Base-by-base conservation (phyloP, 2,329 filamentous ascomycete genomes). In the Monosporascus sp. region DNA sequence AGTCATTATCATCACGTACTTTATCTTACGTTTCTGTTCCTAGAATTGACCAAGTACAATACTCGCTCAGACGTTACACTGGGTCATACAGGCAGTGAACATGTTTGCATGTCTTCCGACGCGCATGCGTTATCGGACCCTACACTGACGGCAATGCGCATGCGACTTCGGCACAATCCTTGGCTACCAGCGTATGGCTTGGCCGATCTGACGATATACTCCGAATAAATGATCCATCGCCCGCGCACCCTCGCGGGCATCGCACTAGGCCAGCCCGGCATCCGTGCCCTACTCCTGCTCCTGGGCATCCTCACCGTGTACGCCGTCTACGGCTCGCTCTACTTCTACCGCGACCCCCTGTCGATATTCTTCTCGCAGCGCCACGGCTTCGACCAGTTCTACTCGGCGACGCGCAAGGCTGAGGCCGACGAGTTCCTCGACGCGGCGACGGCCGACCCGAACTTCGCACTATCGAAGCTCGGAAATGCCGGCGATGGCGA, bases 321-420 rank as follows among this genome's bases (percentile, higher is more conserved):
- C 53, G 52, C 54, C n/a, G 52, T 62, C 42, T 67, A 66, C 53
- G 65, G 64, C n/a, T 62, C 57, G 20, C 49, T 61, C 46, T 56
- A 60, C 54, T 67, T 67, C 56, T 67, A 67, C 52, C 65, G 64
- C 56, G 65, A 67, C 44, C 65, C 65, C 2, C 56, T 67, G 6
- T 67, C 65, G 42, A 62, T 67, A 18, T 67, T 67, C 55, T 67
- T 66, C 57, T 67, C 65, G 31, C 60, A 63, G 46, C 34, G 59
- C 17, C 65, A 66, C 62, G 65, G 64, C 51, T 66, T 61, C 54
- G 62, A 66, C 27, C 61, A 51, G 20, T 62, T 66, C 56, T 67
- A 67, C 54, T 66, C 64, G 36, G 52, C 56, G 18, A 62, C 58
- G 52, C 62, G 65, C 48, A 60, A 65, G 50, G 60, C 62, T 45